A percentile compares a stretch with the other conserved stretches of the same genome.
Evolutionary conservation across 140 eudicot species (phyloP).

Genomic region (Flaveria floridana): DNA sequence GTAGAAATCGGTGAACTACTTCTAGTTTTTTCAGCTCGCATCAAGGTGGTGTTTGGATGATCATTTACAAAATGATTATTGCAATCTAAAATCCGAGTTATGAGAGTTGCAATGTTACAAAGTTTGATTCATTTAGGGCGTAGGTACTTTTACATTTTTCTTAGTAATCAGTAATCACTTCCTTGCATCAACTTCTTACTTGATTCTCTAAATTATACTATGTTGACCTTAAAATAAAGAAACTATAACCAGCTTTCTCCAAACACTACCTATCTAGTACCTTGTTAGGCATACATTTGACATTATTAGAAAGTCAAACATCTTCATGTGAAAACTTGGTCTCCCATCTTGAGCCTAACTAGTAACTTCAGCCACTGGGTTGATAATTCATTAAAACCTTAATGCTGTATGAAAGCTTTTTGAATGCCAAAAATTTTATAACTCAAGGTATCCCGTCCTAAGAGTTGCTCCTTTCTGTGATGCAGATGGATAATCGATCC

Average conservation of each 20-base stretch:
- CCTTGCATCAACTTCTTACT: neutral
- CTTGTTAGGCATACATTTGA: neutral
- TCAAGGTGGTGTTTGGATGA: neutral
- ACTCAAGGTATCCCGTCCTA: neutral
- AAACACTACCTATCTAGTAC: neutral
- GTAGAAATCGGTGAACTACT: neutral
- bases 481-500: constrained; percentile 94
- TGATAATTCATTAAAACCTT: constrained; percentile 8
- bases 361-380: neutral
- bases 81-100: neutral
- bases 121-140: neutral
- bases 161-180: neutral
- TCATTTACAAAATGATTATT: constrained; percentile 3
- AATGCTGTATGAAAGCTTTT: neutral
- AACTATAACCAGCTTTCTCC: neutral
- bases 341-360: constrained; percentile 15
- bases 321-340: neutral
- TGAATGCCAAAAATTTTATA: neutral
- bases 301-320: neutral
- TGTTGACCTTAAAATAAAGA: neutral
- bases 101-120: neutral
- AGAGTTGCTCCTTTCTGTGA: constrained; percentile 17
- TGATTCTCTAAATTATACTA: neutral
- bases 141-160: neutral
- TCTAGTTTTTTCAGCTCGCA: neutral